A percentile compares a stretch with the other conserved stretches of the same genome.
Conservation (phyloP, 73 alveolate genomes). For the Symbiodinium natans region DNA sequence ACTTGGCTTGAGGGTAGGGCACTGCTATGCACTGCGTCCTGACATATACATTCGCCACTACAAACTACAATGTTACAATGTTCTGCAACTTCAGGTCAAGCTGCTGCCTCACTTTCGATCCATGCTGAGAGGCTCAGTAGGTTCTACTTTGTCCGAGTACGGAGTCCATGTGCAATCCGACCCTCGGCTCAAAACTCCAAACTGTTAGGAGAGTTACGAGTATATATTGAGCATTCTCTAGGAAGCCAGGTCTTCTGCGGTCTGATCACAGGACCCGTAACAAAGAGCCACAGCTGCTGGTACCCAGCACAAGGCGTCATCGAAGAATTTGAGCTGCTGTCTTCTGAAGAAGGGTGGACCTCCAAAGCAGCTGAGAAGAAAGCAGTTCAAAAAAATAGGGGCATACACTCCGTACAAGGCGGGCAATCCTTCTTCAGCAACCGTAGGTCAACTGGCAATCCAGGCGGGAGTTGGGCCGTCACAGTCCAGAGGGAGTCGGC, state of each 20-base stretch:
- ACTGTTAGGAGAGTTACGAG: too few species aligned
- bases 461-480: neutral
- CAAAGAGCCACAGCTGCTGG: neutral
- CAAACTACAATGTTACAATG: too few species aligned
- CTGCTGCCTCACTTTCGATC: neutral
- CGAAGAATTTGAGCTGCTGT: neutral
- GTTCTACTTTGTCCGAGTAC: neutral
- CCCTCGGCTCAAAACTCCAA: too few species aligned
- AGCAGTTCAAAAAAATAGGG: too few species aligned
- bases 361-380: too few species aligned
- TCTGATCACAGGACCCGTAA: neutral
- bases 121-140: neutral
- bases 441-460: neutral
- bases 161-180: neutral
- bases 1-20: neutral
- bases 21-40: neutral
- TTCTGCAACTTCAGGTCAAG: neutral
- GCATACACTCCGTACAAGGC: neutral
- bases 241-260: neutral
- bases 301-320: slow-evolving; percentile 8
- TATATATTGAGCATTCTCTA: too few species aligned
- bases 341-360: neutral
- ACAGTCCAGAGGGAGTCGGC: neutral
- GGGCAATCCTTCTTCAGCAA: neutral
- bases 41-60: too few species aligned